Conservation (phyloP, 345 rosid species). For the Draba incana region DNA sequence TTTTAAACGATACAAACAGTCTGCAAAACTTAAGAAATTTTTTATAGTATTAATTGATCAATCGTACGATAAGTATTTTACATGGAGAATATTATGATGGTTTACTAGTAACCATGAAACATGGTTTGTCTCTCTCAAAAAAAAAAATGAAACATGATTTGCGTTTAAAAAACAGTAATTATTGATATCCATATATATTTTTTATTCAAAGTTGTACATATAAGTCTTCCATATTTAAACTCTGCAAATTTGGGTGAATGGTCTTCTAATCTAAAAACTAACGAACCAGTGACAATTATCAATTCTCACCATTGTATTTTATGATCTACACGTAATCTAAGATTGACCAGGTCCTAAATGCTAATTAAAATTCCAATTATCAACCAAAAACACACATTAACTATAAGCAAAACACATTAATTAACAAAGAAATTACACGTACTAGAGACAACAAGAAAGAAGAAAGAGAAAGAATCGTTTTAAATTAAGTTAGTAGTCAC, state of each 20-base stretch:
- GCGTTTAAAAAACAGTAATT: too few relatives aligned
- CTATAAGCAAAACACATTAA: not conserved
- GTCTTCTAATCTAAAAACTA: not conserved
- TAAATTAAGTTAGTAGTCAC: constrained; percentile 34
- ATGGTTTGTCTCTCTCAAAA: too few relatives aligned
- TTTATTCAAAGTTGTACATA: too few relatives aligned
- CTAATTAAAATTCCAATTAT: not conserved
- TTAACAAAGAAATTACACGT: constrained; percentile 2
- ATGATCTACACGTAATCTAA: not conserved
- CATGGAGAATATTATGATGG: too few relatives aligned
- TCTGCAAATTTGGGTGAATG: too few relatives aligned
- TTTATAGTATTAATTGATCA: not conserved
- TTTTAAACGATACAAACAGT: not conserved
- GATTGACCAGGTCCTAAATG: not conserved
- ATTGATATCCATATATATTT: too few relatives aligned
- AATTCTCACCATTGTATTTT: not conserved
- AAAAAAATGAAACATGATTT: too few relatives aligned
- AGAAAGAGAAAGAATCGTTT: constrained; percentile 3
- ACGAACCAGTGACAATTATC: not conserved
- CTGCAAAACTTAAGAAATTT: not conserved
- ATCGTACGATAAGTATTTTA: not conserved
- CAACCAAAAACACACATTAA: not conserved
- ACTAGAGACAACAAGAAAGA: not conserved
- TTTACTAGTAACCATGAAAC: too few relatives aligned
- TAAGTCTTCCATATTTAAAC: too few relatives aligned